These are phyloP conservation scores for Globisporangium mamillatum DNA, from an alignment of 352 stramenopile genomes.

Conservation along the genomic window DNA sequence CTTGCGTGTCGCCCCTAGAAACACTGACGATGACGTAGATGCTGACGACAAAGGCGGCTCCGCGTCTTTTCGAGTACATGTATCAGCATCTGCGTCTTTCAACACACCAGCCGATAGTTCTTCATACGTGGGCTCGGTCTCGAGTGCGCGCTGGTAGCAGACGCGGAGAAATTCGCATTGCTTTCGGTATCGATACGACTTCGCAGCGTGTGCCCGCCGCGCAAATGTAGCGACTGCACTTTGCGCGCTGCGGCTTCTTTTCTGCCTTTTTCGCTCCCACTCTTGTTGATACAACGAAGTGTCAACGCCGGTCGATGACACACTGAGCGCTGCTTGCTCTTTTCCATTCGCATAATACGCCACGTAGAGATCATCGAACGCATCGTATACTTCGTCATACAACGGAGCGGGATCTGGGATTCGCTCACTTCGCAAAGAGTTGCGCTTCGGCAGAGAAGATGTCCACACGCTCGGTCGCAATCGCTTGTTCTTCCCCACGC, in stretches of 20 bases:
- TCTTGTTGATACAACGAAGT: constrained; percentile 13
- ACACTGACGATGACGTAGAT: constrained; percentile 1
- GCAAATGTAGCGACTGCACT: constrained; percentile 35
- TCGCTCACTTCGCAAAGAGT: constrained; percentile 19
- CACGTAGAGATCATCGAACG: constrained; percentile 58
- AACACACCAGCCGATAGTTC: not conserved
- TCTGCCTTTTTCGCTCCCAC: constrained; percentile 14
- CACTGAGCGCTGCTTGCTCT: not conserved
- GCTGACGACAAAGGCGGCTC: constrained; percentile 1
- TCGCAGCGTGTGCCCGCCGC: constrained; percentile 35
- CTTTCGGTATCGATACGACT: constrained; percentile 55
- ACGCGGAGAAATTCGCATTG: constrained; percentile 64
- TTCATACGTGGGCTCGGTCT: constrained; percentile 25
- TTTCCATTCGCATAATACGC: constrained; percentile 13
- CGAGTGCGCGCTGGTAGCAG: constrained; percentile 51
- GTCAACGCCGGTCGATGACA: not conserved
- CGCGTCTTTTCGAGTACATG: not conserved
- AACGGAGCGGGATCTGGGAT: constrained; percentile 16
- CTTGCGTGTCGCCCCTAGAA: constrained; percentile 29
- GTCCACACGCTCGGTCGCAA: not conserved
- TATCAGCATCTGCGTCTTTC: not conserved
- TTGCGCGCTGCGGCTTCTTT: constrained; percentile 21
- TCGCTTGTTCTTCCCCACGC: constrained; percentile 10
- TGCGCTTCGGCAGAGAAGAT: constrained; percentile 14
- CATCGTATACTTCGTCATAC: constrained; percentile 56